Evolutionary conservation across 2,329 filamentous ascomycete species (phyloP).

Genomic region (Diaporthe eres): DNA sequence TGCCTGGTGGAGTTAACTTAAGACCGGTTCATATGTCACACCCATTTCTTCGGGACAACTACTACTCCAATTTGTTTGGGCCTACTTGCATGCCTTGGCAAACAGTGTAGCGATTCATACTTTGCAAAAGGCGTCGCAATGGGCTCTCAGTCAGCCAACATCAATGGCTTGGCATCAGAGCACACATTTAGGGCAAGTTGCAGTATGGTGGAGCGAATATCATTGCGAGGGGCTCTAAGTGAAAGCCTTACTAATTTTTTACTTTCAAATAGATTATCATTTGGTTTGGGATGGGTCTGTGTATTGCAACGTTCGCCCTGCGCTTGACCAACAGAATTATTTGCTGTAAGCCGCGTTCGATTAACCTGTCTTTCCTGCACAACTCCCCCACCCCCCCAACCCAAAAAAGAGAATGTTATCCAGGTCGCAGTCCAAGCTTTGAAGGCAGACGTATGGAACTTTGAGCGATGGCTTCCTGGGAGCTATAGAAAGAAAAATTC

Average conservation of each 20-base stretch:
- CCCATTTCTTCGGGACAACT: neutral
- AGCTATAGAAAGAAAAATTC: neutral
- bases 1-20: neutral
- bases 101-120: neutral
- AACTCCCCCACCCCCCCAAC: no score
- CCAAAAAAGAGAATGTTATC: no score
- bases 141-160: neutral
- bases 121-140: neutral
- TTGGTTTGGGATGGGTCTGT: neutral
- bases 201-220: neutral
- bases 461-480: neutral
- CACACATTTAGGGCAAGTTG: neutral
- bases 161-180: neutral
- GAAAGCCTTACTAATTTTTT: neutral
- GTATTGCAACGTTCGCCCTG: neutral
- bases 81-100: neutral
- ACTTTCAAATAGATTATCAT: neutral
- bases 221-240: neutral
- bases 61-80: neutral
- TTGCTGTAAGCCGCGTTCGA: neutral
- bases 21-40: neutral
- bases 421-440: neutral
- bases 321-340: neutral
- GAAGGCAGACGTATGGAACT: no score
- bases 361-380: neutral